Base-by-base conservation (phyloP, 2,329 filamentous ascomycete species). In the Zarea fungicola region DNA sequence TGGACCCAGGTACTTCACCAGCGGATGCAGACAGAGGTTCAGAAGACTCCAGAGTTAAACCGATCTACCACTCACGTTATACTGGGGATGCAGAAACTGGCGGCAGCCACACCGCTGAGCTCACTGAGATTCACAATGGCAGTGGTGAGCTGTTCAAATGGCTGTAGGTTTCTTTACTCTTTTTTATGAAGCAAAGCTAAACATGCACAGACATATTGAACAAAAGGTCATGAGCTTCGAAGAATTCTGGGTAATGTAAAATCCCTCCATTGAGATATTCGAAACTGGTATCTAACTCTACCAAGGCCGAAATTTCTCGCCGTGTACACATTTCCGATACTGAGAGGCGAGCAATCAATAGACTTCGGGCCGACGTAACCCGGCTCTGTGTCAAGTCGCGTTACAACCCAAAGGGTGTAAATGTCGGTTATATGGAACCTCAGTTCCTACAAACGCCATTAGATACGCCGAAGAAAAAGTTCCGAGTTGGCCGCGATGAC, bases 201-300 rank as follows among this genome's bases (percentile, higher is more conserved):
- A 42, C 10, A 4, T 11, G 22, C 1, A 4, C 11, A 69, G 66
- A 2, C 66, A 73, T 51, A 51, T 72, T 18, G 61, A 61, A 2
- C 70, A 73, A 50, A 56, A 63, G 3, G 59, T 65, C 5, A 66
- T 73, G 65, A 70, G 65, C 48, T 67, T 74, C 53, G 68, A 73
- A 9, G 64, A 67, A 3, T 64, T 74, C 19, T 70, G 67, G 57
- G 67, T 72, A 59, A 44, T 53, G 6, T 1, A 14, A 16, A 23
- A 1, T 25, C n/a, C 4, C 16, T 6, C 13, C 5, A 7, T 6
- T 7, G 3, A 5, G 13, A n/a, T 37, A 26, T 3, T 4, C 5
- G 6, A 14, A 10, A 7, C 5, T 5, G 5, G 3, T n/a, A n/a
- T n/a, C 6, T 23, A 7, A 43, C 1, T 10, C 36, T 9, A 51